Conservation (phyloP, 1,284 basidiomycete species). For the Cutaneotrichosporon cyanovorans region DNA sequence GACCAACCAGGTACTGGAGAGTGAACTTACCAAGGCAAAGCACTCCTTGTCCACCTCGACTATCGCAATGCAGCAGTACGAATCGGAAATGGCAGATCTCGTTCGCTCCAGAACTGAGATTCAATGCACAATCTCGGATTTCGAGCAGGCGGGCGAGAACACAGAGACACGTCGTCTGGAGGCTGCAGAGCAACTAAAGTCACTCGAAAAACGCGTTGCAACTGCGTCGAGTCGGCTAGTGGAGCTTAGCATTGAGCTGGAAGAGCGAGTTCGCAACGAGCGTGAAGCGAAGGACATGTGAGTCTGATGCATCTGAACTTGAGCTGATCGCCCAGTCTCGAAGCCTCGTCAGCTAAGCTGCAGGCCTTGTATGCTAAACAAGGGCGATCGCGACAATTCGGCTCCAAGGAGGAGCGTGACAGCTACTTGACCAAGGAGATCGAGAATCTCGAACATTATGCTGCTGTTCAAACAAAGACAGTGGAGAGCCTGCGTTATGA, state of each 20-base stretch:
- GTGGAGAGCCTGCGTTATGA: constrained; percentile 57
- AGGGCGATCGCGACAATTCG: constrained; percentile 74
- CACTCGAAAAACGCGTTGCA: constrained; percentile 56
- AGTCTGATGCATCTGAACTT: too few relatives aligned
- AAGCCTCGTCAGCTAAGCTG: constrained; percentile 62
- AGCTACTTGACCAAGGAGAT: constrained; percentile 67
- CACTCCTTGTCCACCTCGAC: constrained; percentile 63
- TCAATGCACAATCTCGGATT: constrained; percentile 73
- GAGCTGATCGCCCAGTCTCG: too few relatives aligned
- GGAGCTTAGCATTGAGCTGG: constrained; percentile 60
- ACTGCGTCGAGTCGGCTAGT: constrained; percentile 59
- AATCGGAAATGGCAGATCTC: constrained; percentile 53
- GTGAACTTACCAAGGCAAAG: constrained; percentile 61
- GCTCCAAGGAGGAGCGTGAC: constrained; percentile 75
- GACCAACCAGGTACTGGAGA: constrained; percentile 58
- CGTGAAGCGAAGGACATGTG: constrained; percentile 55
- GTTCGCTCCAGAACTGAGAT: constrained; percentile 70
- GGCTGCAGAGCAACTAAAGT: constrained; percentile 59
- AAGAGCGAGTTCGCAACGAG: constrained; percentile 55
- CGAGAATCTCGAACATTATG: constrained; percentile 56
- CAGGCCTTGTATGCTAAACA: constrained; percentile 76
- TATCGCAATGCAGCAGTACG: constrained; percentile 35
- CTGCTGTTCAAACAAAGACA: constrained; percentile 56
- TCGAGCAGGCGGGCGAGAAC: constrained; percentile 61
- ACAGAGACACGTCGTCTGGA: constrained; percentile 50